These are phyloP conservation scores for Podaxis pistillaris DNA, from an alignment of 768 basidiomycete genomes.

Conservation along the genomic window DNA sequence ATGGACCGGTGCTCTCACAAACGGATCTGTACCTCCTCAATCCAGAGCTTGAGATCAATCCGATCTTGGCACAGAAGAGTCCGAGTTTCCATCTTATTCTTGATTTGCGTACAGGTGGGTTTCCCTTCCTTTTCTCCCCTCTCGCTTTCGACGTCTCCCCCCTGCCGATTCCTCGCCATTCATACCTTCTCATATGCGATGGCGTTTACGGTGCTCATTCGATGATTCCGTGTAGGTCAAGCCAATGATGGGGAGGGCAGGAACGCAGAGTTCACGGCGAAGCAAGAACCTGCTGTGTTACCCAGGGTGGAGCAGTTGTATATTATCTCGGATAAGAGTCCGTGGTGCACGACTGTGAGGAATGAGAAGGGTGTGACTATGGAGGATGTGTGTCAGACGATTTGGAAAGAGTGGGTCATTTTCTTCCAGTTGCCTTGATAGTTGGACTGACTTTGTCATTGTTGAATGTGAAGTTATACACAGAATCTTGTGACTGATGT, in stretches of 20 bases:
- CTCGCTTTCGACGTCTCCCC: neutral
- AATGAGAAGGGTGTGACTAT: slow-evolving; percentile 74
- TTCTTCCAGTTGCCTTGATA: neutral
- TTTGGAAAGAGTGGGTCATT: slow-evolving; percentile 74
- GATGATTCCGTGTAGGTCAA: slow-evolving; percentile 38
- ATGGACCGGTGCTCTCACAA: slow-evolving; percentile 77
- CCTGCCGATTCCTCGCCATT: neutral
- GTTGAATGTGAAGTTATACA: slow-evolving; percentile 52
- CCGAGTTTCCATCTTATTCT: slow-evolving; percentile 63
- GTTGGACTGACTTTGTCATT: neutral
- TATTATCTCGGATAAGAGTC: slow-evolving; percentile 54
- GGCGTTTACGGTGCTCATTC: neutral
- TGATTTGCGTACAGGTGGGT: slow-evolving; percentile 64
- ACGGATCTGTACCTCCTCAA: slow-evolving; percentile 81
- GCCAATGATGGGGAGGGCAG: slow-evolving; percentile 56
- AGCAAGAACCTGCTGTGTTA: slow-evolving; percentile 18
- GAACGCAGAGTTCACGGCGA: slow-evolving; percentile 52
- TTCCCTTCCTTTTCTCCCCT: neutral
- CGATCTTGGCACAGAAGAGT: slow-evolving; percentile 57
- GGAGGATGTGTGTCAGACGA: slow-evolving; percentile 62
- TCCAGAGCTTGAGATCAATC: slow-evolving; percentile 68
- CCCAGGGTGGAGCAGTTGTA: slow-evolving; percentile 23
- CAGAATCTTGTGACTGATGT: slow-evolving; percentile 64
- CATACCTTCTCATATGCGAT: neutral
- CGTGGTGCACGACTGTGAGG: slow-evolving; percentile 74